Percentiles rank a stretch among this genome's conserved stretches.
Conservation (phyloP, 345 rosid species). For the Eutrema yunnanense region DNA sequence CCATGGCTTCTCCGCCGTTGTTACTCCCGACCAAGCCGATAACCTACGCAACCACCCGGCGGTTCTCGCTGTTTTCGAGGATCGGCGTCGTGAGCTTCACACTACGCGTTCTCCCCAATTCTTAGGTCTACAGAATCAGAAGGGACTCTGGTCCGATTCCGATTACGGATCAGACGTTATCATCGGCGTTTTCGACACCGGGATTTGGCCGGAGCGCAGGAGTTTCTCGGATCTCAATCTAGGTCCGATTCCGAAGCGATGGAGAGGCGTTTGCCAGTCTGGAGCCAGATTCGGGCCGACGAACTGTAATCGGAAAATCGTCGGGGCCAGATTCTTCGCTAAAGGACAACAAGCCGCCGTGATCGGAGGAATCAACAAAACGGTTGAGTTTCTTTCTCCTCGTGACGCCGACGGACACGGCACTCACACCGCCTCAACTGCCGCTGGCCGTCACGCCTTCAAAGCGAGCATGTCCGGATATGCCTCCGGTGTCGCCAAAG, state of each 20-base stretch:
- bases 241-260: slow-evolving; percentile 60
- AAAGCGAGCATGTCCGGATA: slow-evolving; percentile 72
- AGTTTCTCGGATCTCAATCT: slow-evolving; percentile 77
- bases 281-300: slow-evolving; percentile 38
- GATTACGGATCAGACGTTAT: slow-evolving; percentile 89
- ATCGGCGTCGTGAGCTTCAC: slow-evolving; percentile 66
- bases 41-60: slow-evolving; percentile 52
- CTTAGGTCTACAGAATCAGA: slow-evolving; percentile 68
- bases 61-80: slow-evolving; percentile 62
- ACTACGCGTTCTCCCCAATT: slow-evolving; percentile 92
- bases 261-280: slow-evolving; percentile 70
- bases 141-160: slow-evolving; percentile 80
- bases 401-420: slow-evolving; percentile 91
- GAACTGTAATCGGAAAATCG: slow-evolving; percentile 61
- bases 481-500: slow-evolving; percentile 73
- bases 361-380: slow-evolving; percentile 51
- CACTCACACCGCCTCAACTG: slow-evolving; percentile 80
- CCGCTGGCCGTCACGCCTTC: slow-evolving; percentile 62
- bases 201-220: slow-evolving; percentile 78
- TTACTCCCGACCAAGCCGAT: slow-evolving; percentile 41
- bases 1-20: slow-evolving; percentile 81
- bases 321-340: slow-evolving; percentile 73
- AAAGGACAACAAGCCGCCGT: slow-evolving; percentile 72
- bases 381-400: slow-evolving; percentile 71
- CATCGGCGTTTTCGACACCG: slow-evolving; percentile 74